These are phyloP conservation scores for Blastobotrys serpentis DNA, from an alignment of 1,139 yeast genomes.

Conservation along the genomic window DNA sequence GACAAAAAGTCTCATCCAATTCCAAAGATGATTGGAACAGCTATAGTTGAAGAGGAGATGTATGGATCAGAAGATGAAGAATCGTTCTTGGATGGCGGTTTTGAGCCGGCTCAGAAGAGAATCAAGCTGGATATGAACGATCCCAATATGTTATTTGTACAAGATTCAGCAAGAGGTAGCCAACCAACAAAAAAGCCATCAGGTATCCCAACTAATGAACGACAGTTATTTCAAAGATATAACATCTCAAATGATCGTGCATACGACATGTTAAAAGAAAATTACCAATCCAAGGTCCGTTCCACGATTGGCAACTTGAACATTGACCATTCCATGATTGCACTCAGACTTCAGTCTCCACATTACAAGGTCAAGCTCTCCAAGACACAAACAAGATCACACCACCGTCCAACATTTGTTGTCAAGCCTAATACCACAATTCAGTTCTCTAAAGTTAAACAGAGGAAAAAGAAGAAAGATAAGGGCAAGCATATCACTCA, in stretches of 20 bases:
- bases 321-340: slow-evolving; percentile 91
- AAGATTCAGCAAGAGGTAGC: slow-evolving; percentile 35
- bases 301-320: slow-evolving; percentile 87
- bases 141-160: slow-evolving; percentile 68
- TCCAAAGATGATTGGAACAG: too few relatives aligned
- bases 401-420: slow-evolving; percentile 75
- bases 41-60: slow-evolving; percentile 22
- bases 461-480: slow-evolving; percentile 87
- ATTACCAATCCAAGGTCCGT: slow-evolving; percentile 88
- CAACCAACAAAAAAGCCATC: slow-evolving; percentile 18
- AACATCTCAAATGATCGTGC: slow-evolving; percentile 86
- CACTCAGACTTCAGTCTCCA: slow-evolving; percentile 83
- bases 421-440: slow-evolving; percentile 77
- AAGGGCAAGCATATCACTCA: slow-evolving; percentile 78
- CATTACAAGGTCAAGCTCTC: slow-evolving; percentile 79
- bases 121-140: slow-evolving; percentile 82
- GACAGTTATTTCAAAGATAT: slow-evolving; percentile 54
- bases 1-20: too few relatives aligned
- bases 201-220: slow-evolving; percentile 50
- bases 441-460: slow-evolving; percentile 70
- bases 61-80: slow-evolving; percentile 65
- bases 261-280: slow-evolving; percentile 77
- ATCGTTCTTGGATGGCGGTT: slow-evolving; percentile 71
- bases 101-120: slow-evolving; percentile 42
- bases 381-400: slow-evolving; percentile 68